phyloP scores from a whole-genome alignment of 2,329 filamentous ascomycete species.

The Xylaria sp. region DNA sequence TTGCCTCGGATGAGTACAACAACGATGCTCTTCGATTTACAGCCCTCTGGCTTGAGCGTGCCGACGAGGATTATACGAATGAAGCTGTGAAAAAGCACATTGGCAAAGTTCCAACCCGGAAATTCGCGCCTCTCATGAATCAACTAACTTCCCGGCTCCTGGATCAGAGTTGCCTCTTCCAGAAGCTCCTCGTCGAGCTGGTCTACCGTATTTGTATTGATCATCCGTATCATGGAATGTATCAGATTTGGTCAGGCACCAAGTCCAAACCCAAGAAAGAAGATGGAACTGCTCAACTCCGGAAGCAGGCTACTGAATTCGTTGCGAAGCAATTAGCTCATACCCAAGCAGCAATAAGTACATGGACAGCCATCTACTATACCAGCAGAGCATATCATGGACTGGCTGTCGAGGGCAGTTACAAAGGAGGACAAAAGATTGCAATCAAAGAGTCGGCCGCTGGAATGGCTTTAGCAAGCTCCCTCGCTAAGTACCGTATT shows the following conservation, averaged over 20 bases:
- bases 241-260: slow-evolving; percentile 89
- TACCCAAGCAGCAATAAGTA: slow-evolving; percentile 60
- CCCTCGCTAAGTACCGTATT: slow-evolving; percentile 72
- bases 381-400: slow-evolving; percentile 74
- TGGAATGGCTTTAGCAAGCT: slow-evolving; percentile 70
- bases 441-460: slow-evolving; percentile 68
- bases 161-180: slow-evolving; percentile 75
- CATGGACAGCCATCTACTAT: slow-evolving; percentile 78
- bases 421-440: slow-evolving; percentile 74
- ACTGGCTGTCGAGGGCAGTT: slow-evolving; percentile 73
- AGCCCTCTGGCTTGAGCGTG: slow-evolving; percentile 91
- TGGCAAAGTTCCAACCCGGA: slow-evolving; percentile 81
- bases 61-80: slow-evolving; percentile 80
- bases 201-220: slow-evolving; percentile 88
- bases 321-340: slow-evolving; percentile 71
- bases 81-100: slow-evolving; percentile 77
- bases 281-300: slow-evolving; percentile 78
- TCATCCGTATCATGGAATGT: slow-evolving; percentile 97
- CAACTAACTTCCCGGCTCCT: slow-evolving; percentile 94
- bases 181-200: slow-evolving; percentile 76
- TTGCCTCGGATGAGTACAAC: slow-evolving; percentile 87
- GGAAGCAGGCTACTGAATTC: slow-evolving; percentile 76
- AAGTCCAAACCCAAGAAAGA: slow-evolving; percentile 74
- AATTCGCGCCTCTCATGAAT: slow-evolving; percentile 94
- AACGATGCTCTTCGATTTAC: slow-evolving; percentile 92